Base-by-base conservation (phyloP, 2,329 filamentous ascomycete genomes). In the Botryotinia narcissicola region DNA sequence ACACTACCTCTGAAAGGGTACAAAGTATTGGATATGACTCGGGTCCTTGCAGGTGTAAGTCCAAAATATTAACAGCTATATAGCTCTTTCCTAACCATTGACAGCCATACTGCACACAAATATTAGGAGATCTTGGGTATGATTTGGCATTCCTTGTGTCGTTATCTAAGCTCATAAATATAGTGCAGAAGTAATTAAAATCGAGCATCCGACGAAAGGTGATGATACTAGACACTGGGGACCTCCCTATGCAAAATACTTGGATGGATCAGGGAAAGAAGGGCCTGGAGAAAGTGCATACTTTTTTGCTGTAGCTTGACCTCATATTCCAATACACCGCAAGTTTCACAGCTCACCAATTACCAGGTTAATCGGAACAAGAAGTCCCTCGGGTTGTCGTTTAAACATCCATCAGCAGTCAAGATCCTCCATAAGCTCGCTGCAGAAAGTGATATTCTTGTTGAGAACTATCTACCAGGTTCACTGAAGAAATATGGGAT, bases 221-320 rank as follows among this genome's bases (percentile, higher is more conserved):
- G 96, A 99, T 81, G 96, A 99, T 81, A 99, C 96, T 16, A 87
- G 96, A 79, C 95, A 95, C 69, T 99, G 96, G 96, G 96, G 96
- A 0, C 96, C 96, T 37, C 96, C 96, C 1, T 99, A 96, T 82
- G 96, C 96, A 12, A 85, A 89, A 70, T 97, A 97, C 81, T 88
- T 87, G 75, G 81, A 89, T 46, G 88, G 85, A 5, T 87, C 89
- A 25, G 80, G 84, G 78, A 81, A 86, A 78, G 78, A 89, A 82
- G 92, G 93, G 0, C 91, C 93, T 0, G 96, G 96, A 37, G 96
- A 99, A 82, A 96, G 94, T 75, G 96, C 96, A 16, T 99, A 99
- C 81, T 99, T 97, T 79, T 85, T 99, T 42, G 90, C 92, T 70
- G 96, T 98, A 87, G 48, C 48, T 57, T 69, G 66, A 20, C 48